These are phyloP conservation scores for Buxus sempervirens DNA, from an alignment of 164 flowering plant genomes.

Conservation along the genomic window DNA sequence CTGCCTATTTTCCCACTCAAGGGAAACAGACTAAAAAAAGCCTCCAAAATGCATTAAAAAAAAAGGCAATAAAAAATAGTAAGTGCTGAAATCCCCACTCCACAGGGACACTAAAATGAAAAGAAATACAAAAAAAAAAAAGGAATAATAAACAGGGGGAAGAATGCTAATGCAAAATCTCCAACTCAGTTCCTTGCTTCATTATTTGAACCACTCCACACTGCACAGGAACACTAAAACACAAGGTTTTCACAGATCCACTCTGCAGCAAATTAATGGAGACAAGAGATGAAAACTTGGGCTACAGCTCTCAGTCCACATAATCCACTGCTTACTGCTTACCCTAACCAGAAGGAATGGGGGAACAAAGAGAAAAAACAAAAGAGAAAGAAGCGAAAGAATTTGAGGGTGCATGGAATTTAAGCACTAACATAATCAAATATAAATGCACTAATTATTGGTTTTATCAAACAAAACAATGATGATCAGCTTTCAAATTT, in stretches of 20 bases:
- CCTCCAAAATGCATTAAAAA: too few species aligned
- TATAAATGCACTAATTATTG: too few species aligned
- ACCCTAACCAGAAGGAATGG: conserved; percentile 13
- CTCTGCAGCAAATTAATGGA: conserved; percentile 1
- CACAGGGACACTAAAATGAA: too few species aligned
- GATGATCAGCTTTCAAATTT: too few species aligned
- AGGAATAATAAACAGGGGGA: too few species aligned
- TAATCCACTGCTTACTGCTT: conserved; percentile 15
- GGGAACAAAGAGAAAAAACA: conserved; percentile 5
- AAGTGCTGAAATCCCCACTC: too few species aligned
- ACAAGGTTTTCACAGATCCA: conserved; percentile 3
- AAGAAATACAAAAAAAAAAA: too few species aligned
- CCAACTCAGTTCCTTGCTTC: background rate
- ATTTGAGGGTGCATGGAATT: background rate
- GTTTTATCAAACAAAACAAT: too few species aligned
- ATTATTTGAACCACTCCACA: background rate
- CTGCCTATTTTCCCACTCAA: too few species aligned
- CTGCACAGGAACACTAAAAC: background rate
- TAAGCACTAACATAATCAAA: background rate
- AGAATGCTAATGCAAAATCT: background rate
- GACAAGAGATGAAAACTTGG: background rate
- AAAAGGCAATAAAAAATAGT: too few species aligned
- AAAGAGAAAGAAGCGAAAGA: background rate
- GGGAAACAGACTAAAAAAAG: too few species aligned
- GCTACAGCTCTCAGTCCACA: conserved; percentile 14